Evolutionary conservation across 441 rosid genomes (phyloP).

Genomic region (Breynia disticha): DNA sequence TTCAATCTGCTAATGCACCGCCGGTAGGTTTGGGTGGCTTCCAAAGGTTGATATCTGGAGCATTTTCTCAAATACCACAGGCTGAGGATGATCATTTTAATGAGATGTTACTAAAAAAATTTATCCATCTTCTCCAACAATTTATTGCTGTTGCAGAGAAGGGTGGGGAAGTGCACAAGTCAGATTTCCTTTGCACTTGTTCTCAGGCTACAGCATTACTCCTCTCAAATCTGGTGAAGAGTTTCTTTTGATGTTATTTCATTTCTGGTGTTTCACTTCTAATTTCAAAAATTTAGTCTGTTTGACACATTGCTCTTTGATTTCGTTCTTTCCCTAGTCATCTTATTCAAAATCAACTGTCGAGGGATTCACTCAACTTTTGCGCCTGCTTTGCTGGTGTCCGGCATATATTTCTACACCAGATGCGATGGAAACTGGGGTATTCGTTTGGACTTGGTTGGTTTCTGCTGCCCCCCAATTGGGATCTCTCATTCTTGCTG

Average conservation of each 20-base stretch:
- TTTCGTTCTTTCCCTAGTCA: slow-evolving; percentile 35
- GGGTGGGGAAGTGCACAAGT: slow-evolving; percentile 84
- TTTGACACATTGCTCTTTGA: background rate
- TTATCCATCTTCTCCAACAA: slow-evolving; percentile 87
- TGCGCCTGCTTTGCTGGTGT: slow-evolving; percentile 99
- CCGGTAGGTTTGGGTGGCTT: slow-evolving; percentile 67
- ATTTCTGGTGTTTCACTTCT: background rate
- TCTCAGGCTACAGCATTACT: slow-evolving; percentile 94
- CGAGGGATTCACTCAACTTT: slow-evolving; percentile 85
- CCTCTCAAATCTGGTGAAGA: slow-evolving; percentile 80
- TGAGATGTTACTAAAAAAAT: slow-evolving; percentile 71
- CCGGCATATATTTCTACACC: slow-evolving; percentile 94
- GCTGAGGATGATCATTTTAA: slow-evolving; percentile 81
- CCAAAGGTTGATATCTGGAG: slow-evolving; percentile 86
- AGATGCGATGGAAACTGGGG: slow-evolving; percentile 97
- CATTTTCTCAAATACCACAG: slow-evolving; percentile 67
- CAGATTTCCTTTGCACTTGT: slow-evolving; percentile 81
- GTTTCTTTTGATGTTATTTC: slow-evolving; percentile 4
- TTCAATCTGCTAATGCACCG: slow-evolving; percentile 52
- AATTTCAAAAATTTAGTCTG: background rate
- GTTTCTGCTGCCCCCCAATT: slow-evolving; percentile 96
- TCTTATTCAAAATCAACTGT: slow-evolving; percentile 65
- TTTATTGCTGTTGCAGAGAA: slow-evolving; percentile 82
- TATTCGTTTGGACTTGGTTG: slow-evolving; percentile 97
- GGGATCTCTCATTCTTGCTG: slow-evolving; percentile 90